These are phyloP conservation scores for Lepidium campestre DNA, from an alignment of 441 rosid species.

Conservation along the genomic window DNA sequence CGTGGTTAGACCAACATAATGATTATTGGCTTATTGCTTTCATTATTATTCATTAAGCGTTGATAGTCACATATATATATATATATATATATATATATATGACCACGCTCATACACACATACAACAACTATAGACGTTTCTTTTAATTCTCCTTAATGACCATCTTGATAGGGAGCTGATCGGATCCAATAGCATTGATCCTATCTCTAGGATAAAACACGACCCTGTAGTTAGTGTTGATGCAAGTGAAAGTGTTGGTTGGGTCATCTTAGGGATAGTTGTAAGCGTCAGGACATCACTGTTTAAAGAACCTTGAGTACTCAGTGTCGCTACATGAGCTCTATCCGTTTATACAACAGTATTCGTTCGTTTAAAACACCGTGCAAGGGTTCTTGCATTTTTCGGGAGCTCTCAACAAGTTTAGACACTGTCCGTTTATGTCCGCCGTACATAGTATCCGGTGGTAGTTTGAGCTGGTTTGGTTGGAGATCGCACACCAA, in stretches of 20 bases:
- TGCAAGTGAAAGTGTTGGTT: slow-evolving; percentile 47
- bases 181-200: background rate
- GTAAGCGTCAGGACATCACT: slow-evolving; percentile 45
- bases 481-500: slow-evolving; percentile 10
- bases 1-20: background rate
- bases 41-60: slow-evolving; percentile 6
- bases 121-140: background rate
- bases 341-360: slow-evolving; percentile 37
- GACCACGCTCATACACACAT: background rate
- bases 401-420: slow-evolving; percentile 20
- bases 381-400: slow-evolving; percentile 49
- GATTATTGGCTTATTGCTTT: slow-evolving; percentile 11
- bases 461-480: slow-evolving; percentile 12
- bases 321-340: slow-evolving; percentile 24
- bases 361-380: slow-evolving; percentile 29
- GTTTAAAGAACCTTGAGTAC: slow-evolving; percentile 43
- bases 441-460: slow-evolving; percentile 38
- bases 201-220: slow-evolving; percentile 22
- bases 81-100: background rate
- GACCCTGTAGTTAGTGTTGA: slow-evolving; percentile 35
- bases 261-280: slow-evolving; percentile 56
- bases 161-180: slow-evolving; percentile 23
- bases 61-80: too few relatives aligned
- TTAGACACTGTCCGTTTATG: slow-evolving; percentile 40
- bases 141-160: slow-evolving; percentile 15